phyloP scores from a whole-genome alignment of 1,139 yeast species.

The Taiozyma sp. region DNA sequence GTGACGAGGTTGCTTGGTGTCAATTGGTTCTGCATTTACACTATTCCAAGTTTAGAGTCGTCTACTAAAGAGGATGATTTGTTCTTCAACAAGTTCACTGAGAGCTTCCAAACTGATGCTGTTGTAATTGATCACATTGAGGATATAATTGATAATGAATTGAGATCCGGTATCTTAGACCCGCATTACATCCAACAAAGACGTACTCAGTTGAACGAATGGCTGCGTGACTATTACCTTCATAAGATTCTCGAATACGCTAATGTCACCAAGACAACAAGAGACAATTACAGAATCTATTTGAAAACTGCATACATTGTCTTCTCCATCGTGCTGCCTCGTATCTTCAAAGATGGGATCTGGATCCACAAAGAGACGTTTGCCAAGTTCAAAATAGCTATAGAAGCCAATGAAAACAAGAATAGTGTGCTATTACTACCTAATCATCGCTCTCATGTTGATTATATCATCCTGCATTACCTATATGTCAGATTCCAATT shows the following conservation, averaged over 20 bases:
- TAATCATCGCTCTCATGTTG: constrained; percentile 19
- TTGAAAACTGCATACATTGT: constrained; percentile 13
- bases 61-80: neutral
- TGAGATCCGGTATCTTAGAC: neutral
- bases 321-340: constrained; percentile 11
- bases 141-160: neutral
- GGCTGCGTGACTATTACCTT: constrained; percentile 14
- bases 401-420: neutral
- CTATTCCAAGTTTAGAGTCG: neutral
- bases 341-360: constrained; percentile 19
- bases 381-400: constrained; percentile 5
- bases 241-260: constrained; percentile 6
- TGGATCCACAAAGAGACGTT: constrained; percentile 16
- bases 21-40: constrained; percentile 4
- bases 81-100: constrained; percentile 1
- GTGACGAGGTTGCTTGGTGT: constrained; percentile 2
- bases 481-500: constrained; percentile 12
- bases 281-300: constrained; percentile 5
- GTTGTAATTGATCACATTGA: constrained; percentile 1
- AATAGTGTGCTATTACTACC: constrained; percentile 11
- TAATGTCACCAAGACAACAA: constrained; percentile 11
- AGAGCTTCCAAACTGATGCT: neutral
- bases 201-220: constrained; percentile 6
- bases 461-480: constrained; percentile 19
- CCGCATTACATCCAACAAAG: neutral